Conservation (phyloP, 169 alveolate species). For the Eimeria brunetti region DNA sequence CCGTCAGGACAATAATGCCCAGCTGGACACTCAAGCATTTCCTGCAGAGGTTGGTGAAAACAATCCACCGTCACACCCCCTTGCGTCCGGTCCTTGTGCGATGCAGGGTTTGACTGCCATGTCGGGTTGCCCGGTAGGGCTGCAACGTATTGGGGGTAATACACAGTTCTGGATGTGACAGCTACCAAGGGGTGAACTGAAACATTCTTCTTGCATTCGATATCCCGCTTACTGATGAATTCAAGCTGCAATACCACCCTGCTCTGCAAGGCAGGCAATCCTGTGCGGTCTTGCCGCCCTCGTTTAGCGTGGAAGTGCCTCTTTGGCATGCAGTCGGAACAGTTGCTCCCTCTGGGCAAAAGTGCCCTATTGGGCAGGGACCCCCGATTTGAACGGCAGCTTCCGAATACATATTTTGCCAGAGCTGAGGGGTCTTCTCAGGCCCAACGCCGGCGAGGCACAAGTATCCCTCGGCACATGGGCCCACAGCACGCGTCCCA, state of each 20-base stretch:
- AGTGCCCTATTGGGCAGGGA: slow-evolving; percentile 86
- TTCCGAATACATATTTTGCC: slow-evolving; percentile 37
- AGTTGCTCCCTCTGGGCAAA: slow-evolving; percentile 83
- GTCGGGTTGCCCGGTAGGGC: not conserved
- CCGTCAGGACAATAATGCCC: slow-evolving; percentile 70
- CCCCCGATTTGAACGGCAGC: slow-evolving; percentile 73
- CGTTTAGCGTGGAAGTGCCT: slow-evolving; percentile 45
- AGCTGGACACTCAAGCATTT: slow-evolving; percentile 67
- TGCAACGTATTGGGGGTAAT: not conserved
- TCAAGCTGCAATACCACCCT: slow-evolving; percentile 65
- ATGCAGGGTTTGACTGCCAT: not conserved
- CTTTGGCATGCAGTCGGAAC: slow-evolving; percentile 72
- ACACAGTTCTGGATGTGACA: not conserved
- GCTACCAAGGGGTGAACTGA: not conserved
- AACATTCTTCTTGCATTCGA: not conserved
- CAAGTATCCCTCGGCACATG: slow-evolving; percentile 50
- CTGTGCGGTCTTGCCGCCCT: slow-evolving; percentile 43
- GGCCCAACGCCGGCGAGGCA: slow-evolving; percentile 72
- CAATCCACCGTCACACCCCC: not conserved
- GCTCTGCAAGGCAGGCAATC: slow-evolving; percentile 59
- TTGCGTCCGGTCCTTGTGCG: not conserved
- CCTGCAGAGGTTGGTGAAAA: slow-evolving; percentile 20
- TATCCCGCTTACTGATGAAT: slow-evolving; percentile 38
- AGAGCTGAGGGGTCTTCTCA: not conserved
- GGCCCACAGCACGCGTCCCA: slow-evolving; percentile 50